Base-by-base conservation (phyloP, 495 filamentous ascomycete species). In the Penicillium roqueforti region DNA sequence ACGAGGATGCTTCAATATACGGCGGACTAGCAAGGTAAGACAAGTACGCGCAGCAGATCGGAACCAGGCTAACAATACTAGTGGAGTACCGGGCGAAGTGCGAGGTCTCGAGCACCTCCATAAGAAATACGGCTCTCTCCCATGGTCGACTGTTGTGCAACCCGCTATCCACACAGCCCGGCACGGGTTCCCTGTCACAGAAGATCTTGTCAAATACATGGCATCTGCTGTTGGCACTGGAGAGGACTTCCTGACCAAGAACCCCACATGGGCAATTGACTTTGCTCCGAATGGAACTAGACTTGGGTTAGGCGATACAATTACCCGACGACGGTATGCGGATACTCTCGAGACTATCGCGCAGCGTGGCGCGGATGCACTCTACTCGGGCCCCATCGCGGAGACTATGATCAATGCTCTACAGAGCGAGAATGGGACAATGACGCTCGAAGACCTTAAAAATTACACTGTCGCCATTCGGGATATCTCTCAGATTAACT, bases 241-340 rank as follows among this genome's bases (percentile, higher is more conserved):
- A 4, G 63, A 70, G 29, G 76, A 88, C 50, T 95, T 95, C 57
- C 68, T 96, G 0, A 74, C 81, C 0, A 74, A 84, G 0, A 80
- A 95, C 52, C 87, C 88, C 0, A 77, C 80, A 1, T 96, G 88
- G 86, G 88, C 91, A 4, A 62, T 87, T 19, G 92, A 97, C 56
- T 97, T 96, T 67, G 91, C 91, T 13, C 92, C 92, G 0, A 85
- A 92, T 48, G 87, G 87, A 4, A 86, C 79, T 1, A 72, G 87
- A 3, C 61, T 95, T 0, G 76, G 77, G 10, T 64, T 91, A 8
- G 87, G 86, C 10, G 89, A 95, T 34, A 85, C 68, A 0, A 87
- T 97, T 47, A 91, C 88, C 0, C 75, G 91, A 23, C 85, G 82
- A 57, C 79, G 92, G 19, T 91, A 87, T 66, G 91, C 88, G 10